Evolutionary conservation across 164 flowering plant species (phyloP).

Genomic region (Vitis rotundifolia): DNA sequence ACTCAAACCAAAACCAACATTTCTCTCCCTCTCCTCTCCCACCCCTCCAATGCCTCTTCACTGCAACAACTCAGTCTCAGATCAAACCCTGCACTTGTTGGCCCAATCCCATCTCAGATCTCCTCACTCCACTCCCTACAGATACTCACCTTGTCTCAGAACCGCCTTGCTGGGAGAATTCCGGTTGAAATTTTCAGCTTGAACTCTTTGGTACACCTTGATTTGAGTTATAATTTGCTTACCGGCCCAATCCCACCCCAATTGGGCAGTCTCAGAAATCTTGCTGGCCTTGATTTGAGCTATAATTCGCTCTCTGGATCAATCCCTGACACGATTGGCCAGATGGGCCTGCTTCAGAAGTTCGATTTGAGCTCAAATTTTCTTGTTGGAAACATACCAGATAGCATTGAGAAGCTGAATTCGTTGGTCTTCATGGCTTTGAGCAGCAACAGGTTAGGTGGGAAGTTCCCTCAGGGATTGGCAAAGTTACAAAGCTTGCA

Average conservation of each 20-base stretch:
- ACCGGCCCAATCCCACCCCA: slow-evolving; percentile 57
- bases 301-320: slow-evolving; percentile 60
- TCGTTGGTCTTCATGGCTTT: slow-evolving; percentile 64
- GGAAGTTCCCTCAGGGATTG: slow-evolving; percentile 56
- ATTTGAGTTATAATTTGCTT: slow-evolving; percentile 76
- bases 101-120: slow-evolving; percentile 69
- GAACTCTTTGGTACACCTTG: slow-evolving; percentile 62
- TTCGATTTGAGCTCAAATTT: slow-evolving; percentile 80
- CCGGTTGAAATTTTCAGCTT: slow-evolving; percentile 48
- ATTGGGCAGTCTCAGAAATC: slow-evolving; percentile 58
- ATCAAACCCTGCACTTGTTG: slow-evolving; percentile 65
- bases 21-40: slow-evolving; percentile 26
- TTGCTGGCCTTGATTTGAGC: slow-evolving; percentile 78
- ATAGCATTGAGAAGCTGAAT: slow-evolving; percentile 46
- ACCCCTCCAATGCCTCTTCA: slow-evolving; percentile 26
- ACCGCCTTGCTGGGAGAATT: slow-evolving; percentile 51
- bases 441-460: slow-evolving; percentile 60
- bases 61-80: slow-evolving; percentile 81
- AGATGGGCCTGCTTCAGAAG: slow-evolving; percentile 69
- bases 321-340: slow-evolving; percentile 65
- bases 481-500: slow-evolving; percentile 54
- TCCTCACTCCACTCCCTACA: slow-evolving; percentile 54
- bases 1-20: slow-evolving; percentile 43
- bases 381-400: slow-evolving; percentile 58
- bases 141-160: slow-evolving; percentile 81